These are phyloP conservation scores for Cucurbita moschata DNA, from an alignment of 306 rosid genomes.

Conservation along the genomic window DNA sequence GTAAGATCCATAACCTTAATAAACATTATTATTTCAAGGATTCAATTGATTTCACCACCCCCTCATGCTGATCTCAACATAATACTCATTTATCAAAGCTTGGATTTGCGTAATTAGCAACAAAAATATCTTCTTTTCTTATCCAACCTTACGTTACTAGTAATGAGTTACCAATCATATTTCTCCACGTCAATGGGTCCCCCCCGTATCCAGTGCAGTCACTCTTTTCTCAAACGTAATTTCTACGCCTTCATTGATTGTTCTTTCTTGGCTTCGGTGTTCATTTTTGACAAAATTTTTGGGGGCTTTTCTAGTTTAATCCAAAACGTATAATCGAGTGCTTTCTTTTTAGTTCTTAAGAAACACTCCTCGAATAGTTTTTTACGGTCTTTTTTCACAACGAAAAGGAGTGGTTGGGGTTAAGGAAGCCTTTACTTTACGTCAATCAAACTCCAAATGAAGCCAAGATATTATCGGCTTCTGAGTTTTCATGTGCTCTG, in stretches of 20 bases:
- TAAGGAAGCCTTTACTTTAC: background rate
- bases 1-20: background rate
- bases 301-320: background rate
- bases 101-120: background rate
- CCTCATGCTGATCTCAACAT: background rate
- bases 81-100: background rate
- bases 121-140: background rate
- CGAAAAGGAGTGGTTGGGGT: constrained; percentile 3
- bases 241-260: background rate
- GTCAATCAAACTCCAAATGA: background rate
- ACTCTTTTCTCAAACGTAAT: background rate
- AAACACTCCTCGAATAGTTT: background rate
- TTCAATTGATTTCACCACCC: background rate
- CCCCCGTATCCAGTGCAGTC: background rate
- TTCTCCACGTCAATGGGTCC: background rate
- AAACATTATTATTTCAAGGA: background rate
- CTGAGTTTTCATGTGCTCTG: background rate
- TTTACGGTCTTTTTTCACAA: background rate
- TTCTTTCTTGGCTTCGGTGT: background rate
- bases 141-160: background rate
- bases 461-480: background rate
- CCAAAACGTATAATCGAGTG: background rate
- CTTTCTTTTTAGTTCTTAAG: background rate
- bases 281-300: background rate
- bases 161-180: background rate